These are phyloP conservation scores for Alternaria postmessia DNA, from an alignment of 2,329 filamentous ascomycete genomes.

Conservation along the genomic window DNA sequence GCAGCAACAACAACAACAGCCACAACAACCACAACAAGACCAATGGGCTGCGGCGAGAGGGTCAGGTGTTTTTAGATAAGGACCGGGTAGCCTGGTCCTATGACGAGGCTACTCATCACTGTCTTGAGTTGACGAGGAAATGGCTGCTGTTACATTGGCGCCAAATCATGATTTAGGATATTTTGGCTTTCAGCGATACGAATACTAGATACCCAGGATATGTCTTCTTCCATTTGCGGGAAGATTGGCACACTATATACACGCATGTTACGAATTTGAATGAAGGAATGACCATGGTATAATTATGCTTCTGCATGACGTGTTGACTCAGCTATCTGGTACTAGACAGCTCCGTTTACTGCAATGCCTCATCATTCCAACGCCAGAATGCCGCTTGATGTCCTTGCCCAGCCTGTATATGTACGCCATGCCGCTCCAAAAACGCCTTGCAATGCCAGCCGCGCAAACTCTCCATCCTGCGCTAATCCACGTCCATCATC, in stretches of 20 bases:
- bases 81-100: neutral
- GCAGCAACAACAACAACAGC: slow-evolving; percentile 22
- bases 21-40: slow-evolving; percentile 19
- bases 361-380: neutral
- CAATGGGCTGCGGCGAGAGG: slow-evolving; percentile 35
- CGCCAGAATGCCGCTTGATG: slow-evolving; percentile 14
- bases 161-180: neutral
- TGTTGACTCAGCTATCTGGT: neutral
- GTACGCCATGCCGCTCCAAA: slow-evolving; percentile 10
- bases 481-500: neutral
- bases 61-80: slow-evolving; percentile 34
- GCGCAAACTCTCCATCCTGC: neutral
- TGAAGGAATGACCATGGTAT: neutral
- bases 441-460: slow-evolving; percentile 23
- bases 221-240: neutral
- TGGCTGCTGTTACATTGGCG: neutral
- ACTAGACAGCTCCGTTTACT: neutral
- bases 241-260: neutral
- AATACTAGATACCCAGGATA: slow-evolving; percentile 3
- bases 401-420: neutral
- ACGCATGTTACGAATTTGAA: neutral
- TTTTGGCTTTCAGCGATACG: neutral
- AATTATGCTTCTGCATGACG: neutral
- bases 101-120: neutral
- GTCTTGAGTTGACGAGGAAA: neutral